These are phyloP conservation scores for Trypanosoma theileri DNA, from an alignment of 208 protist species.

Conservation along the genomic window DNA sequence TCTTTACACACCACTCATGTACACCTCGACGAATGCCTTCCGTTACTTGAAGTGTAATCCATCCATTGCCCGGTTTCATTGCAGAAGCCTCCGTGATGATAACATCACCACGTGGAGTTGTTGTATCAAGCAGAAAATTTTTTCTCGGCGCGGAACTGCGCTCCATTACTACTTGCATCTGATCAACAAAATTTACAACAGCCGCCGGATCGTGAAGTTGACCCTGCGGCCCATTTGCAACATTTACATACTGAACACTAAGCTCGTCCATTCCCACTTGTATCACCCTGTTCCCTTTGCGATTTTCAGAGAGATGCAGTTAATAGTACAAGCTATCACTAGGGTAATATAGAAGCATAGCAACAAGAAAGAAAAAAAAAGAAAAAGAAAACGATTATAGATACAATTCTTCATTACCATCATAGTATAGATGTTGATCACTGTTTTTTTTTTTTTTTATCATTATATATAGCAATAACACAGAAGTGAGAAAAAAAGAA, in stretches of 20 bases:
- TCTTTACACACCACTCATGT: constrained; percentile 91
- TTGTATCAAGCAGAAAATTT: constrained; percentile 88
- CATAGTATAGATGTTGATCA: neutral
- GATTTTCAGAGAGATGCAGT: neutral
- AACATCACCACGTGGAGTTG: constrained; percentile 86
- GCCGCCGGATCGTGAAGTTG: constrained; percentile 65
- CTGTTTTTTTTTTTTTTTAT: neutral
- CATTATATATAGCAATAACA: neutral
- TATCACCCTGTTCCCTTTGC: neutral
- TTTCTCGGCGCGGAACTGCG: constrained; percentile 67
- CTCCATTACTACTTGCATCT: constrained; percentile 67
- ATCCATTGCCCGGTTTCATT: constrained; percentile 90
- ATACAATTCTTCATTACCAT: neutral
- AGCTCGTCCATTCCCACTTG: constrained; percentile 68
- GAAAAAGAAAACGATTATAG: constrained; percentile 3
- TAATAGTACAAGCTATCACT: neutral
- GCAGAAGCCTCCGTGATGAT: constrained; percentile 87
- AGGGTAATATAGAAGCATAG: neutral
- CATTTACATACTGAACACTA: constrained; percentile 70
- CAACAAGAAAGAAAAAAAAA: constrained; percentile 7
- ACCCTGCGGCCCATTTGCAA: constrained; percentile 64
- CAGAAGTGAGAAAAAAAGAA: neutral
- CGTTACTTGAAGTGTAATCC: constrained; percentile 90
- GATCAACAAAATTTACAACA: constrained; percentile 73
- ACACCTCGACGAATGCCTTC: constrained; percentile 84